These are phyloP conservation scores for Phytophthora pistaciae DNA, from an alignment of 352 stramenopile species.

Conservation along the genomic window DNA sequence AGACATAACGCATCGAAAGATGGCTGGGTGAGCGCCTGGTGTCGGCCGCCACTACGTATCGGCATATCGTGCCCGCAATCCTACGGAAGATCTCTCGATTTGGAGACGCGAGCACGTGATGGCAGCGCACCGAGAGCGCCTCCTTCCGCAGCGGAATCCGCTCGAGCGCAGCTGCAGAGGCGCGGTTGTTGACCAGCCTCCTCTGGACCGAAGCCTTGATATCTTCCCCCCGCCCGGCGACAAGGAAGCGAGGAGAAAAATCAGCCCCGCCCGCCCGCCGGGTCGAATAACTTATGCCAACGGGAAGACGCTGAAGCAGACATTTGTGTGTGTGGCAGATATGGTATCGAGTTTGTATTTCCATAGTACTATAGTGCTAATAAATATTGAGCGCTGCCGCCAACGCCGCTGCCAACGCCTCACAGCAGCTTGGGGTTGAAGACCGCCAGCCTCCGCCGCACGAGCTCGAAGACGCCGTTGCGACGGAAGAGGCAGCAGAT, in stretches of 20 bases:
- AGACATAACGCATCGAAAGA: constrained; percentile 17
- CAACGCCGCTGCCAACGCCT: not conserved
- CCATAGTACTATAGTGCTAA: constrained; percentile 42
- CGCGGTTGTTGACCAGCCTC: constrained; percentile 16
- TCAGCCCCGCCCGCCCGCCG: not conserved
- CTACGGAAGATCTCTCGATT: constrained; percentile 37
- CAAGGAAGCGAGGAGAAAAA: constrained; percentile 1
- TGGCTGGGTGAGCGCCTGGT: constrained; percentile 17
- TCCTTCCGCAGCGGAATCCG: not conserved
- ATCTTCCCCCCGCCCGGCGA: not conserved
- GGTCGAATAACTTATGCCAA: not conserved
- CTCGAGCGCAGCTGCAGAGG: constrained; percentile 27
- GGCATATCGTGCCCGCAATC: constrained; percentile 27
- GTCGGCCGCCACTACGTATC: constrained; percentile 2
- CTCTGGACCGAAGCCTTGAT: constrained; percentile 14
- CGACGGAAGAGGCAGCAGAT: constrained; percentile 54
- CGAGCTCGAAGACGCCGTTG: constrained; percentile 53
- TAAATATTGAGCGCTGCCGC: constrained; percentile 38
- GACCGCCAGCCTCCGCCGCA: constrained; percentile 42
- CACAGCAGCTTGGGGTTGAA: constrained; percentile 46
- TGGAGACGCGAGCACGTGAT: constrained; percentile 40
- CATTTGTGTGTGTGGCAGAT: constrained; percentile 10
- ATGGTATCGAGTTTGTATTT: constrained; percentile 38
- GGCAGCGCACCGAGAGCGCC: constrained; percentile 20
- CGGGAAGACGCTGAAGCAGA: not conserved